Evolutionary conservation across 2,329 filamentous ascomycete species (phyloP).

Genomic region (Leptographium galeiforme): DNA sequence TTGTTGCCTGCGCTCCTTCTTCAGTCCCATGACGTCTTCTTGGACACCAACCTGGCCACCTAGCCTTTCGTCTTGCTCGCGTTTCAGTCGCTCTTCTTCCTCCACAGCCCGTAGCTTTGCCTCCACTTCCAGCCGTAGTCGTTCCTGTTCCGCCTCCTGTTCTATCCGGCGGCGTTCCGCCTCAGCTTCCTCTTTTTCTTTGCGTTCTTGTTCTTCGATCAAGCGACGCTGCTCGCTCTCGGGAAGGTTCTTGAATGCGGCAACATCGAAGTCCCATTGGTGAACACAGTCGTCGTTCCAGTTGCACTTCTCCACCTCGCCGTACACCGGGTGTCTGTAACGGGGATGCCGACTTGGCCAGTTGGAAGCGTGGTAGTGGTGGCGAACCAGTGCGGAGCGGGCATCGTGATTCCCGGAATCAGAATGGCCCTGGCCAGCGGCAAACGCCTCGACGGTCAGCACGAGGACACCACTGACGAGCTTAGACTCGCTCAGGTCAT

Average conservation of each 20-base stretch:
- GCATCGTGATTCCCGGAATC: constrained; percentile 58
- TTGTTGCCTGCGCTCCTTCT: too few species aligned
- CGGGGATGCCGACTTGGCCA: constrained; percentile 56
- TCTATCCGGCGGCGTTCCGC: constrained; percentile 12
- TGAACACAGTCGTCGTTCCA: constrained; percentile 52
- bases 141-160: constrained; percentile 10
- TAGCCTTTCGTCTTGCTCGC: neutral
- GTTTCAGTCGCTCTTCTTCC: constrained; percentile 1
- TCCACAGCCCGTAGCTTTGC: neutral
- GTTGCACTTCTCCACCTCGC: constrained; percentile 58
- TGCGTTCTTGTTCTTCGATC: constrained; percentile 23
- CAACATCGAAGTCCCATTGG: constrained; percentile 52
- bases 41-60: neutral
- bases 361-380: constrained; percentile 62
- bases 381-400: constrained; percentile 53
- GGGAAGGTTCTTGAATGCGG: constrained; percentile 42
- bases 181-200: constrained; percentile 15
- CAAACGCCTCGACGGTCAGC: constrained; percentile 58
- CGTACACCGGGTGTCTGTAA: constrained; percentile 54
- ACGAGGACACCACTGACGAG: constrained; percentile 52
- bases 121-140: constrained; percentile 4
- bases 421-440: constrained; percentile 60
- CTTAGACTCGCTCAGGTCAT: constrained; percentile 52
- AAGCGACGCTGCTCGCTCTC: constrained; percentile 44
- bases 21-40: too few species aligned